Conservation (phyloP, 2,329 filamentous ascomycete species). For the Ciborinia camelliae region DNA sequence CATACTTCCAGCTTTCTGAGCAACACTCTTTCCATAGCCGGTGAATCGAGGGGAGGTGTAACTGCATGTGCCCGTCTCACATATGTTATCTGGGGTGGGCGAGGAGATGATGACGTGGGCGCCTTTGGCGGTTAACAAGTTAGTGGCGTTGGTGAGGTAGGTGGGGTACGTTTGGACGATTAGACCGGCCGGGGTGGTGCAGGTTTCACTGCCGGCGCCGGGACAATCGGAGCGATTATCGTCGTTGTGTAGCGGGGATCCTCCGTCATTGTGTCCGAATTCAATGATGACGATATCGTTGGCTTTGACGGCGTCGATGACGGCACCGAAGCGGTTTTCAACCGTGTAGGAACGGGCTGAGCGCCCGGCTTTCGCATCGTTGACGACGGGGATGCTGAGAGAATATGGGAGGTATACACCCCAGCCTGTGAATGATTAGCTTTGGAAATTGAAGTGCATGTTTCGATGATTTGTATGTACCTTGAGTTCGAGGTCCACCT, state of each 20-base stretch:
- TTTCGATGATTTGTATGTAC: conserved; percentile 29
- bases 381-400: conserved; percentile 50
- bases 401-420: conserved; percentile 56
- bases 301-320: conserved; percentile 44
- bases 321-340: conserved; percentile 60
- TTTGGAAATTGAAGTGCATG: not conserved
- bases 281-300: conserved; percentile 52
- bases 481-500: conserved; percentile 44
- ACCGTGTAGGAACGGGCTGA: conserved; percentile 63
- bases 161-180: conserved; percentile 35
- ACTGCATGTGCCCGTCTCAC: conserved; percentile 51
- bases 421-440: conserved; percentile 49
- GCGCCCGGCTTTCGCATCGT: conserved; percentile 63
- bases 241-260: conserved; percentile 47
- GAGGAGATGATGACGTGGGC: conserved; percentile 58
- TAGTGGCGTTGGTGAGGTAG: conserved; percentile 33
- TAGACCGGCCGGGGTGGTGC: conserved; percentile 45
- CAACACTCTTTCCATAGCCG: conserved; percentile 50
- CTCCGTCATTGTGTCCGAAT: conserved; percentile 68
- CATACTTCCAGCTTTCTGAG: conserved; percentile 37
- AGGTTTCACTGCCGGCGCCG: conserved; percentile 46
- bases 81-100: conserved; percentile 62
- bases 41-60: conserved; percentile 53
- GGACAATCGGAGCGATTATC: conserved; percentile 60
- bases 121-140: conserved; percentile 47